Evolutionary conservation across 2,329 filamentous ascomycete species (phyloP).

Genomic region (Colletotrichum eremochloae): DNA sequence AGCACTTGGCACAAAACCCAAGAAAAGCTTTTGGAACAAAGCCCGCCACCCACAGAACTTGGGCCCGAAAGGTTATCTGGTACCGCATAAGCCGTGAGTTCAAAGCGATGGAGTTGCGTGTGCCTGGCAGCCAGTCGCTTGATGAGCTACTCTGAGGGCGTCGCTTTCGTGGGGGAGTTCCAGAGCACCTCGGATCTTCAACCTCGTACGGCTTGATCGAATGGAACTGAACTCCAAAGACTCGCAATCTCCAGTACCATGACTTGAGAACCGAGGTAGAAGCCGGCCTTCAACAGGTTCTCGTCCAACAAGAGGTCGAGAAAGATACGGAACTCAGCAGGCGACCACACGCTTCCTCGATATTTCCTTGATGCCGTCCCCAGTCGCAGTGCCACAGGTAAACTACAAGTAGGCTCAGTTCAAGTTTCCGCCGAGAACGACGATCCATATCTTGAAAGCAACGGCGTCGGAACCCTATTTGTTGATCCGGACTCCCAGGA

Average conservation of each 20-base stretch:
- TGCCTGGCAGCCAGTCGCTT: not conserved
- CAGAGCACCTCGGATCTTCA: not conserved
- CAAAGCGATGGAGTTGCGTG: too few relatives aligned
- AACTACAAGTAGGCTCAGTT: not conserved
- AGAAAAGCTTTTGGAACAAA: not conserved
- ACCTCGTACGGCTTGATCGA: too few relatives aligned
- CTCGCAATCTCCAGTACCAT: not conserved
- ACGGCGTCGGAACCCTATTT: not conserved
- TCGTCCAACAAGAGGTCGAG: not conserved
- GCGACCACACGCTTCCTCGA: not conserved
- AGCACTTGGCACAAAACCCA: not conserved
- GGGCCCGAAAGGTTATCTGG: not conserved
- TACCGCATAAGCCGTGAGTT: not conserved
- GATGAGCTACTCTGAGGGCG: not conserved
- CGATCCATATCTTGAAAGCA: slow-evolving; percentile 1
- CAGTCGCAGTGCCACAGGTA: not conserved
- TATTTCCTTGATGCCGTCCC: not conserved
- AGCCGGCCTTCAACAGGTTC: not conserved
- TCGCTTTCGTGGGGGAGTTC: not conserved
- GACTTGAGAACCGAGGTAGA: not conserved
- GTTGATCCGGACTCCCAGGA: not conserved
- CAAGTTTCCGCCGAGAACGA: not conserved
- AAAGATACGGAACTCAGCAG: not conserved
- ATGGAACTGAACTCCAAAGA: not conserved
- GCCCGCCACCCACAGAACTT: not conserved